Conservation (phyloP, 1,284 basidiomycete species). For the Ustilago vetiveriae region DNA sequence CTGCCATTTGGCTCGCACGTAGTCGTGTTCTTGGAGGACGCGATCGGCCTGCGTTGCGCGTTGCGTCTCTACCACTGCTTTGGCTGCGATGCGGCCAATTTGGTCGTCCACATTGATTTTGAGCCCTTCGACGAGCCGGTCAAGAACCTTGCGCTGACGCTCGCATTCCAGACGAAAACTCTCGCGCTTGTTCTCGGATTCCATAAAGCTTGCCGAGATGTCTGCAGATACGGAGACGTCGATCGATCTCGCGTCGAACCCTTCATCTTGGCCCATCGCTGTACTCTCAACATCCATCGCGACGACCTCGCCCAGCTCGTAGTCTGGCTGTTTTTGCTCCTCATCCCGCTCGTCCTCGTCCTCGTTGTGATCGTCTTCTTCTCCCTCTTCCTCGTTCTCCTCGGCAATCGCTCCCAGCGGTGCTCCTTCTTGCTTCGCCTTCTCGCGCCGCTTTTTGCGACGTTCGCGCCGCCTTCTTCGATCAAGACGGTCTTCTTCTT, state of each 20-base stretch:
- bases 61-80: slow-evolving; percentile 13
- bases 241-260: slow-evolving; percentile 8
- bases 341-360: slow-evolving; percentile 25
- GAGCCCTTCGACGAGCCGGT: slow-evolving; percentile 30
- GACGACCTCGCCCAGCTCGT: neutral
- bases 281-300: neutral
- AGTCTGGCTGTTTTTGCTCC: neutral
- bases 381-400: slow-evolving; percentile 40
- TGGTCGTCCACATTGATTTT: slow-evolving; percentile 38
- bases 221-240: slow-evolving; percentile 38
- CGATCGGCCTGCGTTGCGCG: slow-evolving; percentile 29
- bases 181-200: slow-evolving; percentile 29
- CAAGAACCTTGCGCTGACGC: slow-evolving; percentile 30
- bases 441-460: slow-evolving; percentile 30
- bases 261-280: neutral
- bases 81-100: slow-evolving; percentile 29
- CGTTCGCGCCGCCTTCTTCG: slow-evolving; percentile 28
- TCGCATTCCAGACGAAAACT: slow-evolving; percentile 30
- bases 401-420: slow-evolving; percentile 39
- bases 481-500: slow-evolving; percentile 27
- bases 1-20: slow-evolving; percentile 27
- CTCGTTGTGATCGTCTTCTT: slow-evolving; percentile 27
- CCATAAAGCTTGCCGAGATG: slow-evolving; percentile 24
- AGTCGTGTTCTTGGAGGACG: slow-evolving; percentile 22
- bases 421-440: slow-evolving; percentile 22